Conservation (phyloP, 2,329 filamentous ascomycete genomes). For the Fulvia fulva region DNA sequence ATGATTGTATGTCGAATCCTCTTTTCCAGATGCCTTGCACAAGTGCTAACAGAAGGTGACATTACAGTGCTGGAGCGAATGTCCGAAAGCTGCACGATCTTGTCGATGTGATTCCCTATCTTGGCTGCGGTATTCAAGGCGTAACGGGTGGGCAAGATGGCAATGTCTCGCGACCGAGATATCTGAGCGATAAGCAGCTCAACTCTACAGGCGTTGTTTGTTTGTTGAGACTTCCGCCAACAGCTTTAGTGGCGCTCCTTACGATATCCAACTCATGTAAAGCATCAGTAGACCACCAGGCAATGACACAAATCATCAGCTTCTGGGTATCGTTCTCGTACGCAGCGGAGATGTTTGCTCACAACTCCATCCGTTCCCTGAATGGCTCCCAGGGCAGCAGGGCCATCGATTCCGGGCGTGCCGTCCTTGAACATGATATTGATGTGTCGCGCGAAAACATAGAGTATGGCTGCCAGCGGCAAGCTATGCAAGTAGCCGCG, state of each 20-base stretch:
- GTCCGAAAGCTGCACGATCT: background rate
- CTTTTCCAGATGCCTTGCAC: background rate
- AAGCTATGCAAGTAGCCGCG: background rate
- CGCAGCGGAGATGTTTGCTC: background rate
- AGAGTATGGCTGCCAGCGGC: background rate
- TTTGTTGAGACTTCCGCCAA: background rate
- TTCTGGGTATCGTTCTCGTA: no score
- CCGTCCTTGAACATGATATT: background rate
- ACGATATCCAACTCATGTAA: background rate
- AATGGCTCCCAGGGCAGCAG: background rate
- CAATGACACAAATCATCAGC: background rate
- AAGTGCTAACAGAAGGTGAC: background rate
- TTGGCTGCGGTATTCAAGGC: background rate
- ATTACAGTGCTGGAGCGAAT: background rate
- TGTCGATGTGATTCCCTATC: background rate
- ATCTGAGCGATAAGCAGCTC: background rate
- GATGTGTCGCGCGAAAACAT: background rate
- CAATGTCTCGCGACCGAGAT: slow-evolving; percentile 7
- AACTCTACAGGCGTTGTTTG: background rate
- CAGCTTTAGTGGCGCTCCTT: background rate
- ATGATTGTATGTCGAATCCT: slow-evolving; percentile 17
- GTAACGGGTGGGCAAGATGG: background rate
- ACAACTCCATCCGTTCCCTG: background rate
- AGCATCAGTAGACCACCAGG: background rate
- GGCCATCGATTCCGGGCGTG: background rate